These are phyloP conservation scores for Fonsecaea pedrosoi DNA, from an alignment of 2,329 filamentous ascomycete species.

Conservation along the genomic window DNA sequence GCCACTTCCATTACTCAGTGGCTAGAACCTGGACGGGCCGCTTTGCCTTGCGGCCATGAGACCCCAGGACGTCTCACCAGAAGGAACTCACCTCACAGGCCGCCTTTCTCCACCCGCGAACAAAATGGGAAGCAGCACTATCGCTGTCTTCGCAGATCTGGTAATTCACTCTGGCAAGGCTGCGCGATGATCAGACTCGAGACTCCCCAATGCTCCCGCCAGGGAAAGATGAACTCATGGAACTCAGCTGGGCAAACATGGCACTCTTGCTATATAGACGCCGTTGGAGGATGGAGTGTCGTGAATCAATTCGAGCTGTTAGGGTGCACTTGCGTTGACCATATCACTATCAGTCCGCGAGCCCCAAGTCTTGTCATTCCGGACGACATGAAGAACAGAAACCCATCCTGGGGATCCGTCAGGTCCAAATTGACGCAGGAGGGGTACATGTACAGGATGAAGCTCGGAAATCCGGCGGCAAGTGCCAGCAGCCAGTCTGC, in stretches of 20 bases:
- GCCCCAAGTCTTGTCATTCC: too few relatives aligned
- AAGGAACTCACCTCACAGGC: constrained; percentile 6
- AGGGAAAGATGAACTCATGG: neutral
- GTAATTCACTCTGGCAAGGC: constrained; percentile 1
- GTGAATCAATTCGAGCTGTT: neutral
- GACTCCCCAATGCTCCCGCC: neutral
- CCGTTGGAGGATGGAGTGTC: neutral
- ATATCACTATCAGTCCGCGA: neutral
- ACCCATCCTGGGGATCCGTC: constrained; percentile 16
- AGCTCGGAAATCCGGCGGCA: constrained; percentile 15
- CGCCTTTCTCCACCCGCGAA: neutral
- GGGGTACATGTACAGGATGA: constrained; percentile 23
- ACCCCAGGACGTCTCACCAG: neutral
- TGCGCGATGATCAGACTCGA: constrained; percentile 5
- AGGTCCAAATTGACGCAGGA: constrained; percentile 19
- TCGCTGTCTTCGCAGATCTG: constrained; percentile 3
- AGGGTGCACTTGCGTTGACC: neutral
- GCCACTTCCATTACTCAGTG: neutral
- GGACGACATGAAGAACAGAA: constrained; percentile 12
- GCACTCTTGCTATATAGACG: constrained; percentile 6
- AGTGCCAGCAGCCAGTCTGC: neutral
- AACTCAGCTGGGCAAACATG: neutral
- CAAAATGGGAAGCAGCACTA: constrained; percentile 7
- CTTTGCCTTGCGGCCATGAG: neutral
- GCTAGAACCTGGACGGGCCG: neutral